phyloP scores from a whole-genome alignment of 2,329 filamentous ascomycete species.

The Fusarium poae region DNA sequence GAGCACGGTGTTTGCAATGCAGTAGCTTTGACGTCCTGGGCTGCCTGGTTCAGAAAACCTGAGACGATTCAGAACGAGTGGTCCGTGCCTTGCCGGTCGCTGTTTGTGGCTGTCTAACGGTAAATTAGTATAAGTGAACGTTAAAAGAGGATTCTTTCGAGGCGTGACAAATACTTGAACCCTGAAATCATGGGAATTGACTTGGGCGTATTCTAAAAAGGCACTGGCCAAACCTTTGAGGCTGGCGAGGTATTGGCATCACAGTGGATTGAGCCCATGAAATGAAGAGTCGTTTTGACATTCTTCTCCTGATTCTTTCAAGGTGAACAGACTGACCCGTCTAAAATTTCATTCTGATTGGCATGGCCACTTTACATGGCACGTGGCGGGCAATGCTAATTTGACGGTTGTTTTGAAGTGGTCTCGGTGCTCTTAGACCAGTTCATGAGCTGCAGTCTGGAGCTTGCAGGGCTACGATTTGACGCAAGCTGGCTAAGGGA shows the following conservation, averaged over 20 bases:
- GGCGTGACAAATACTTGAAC: constrained; percentile 3
- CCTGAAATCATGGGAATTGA: neutral
- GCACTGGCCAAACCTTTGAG: neutral
- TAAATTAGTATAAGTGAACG: constrained; percentile 8
- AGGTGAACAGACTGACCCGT: constrained; percentile 13
- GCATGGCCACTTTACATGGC: constrained; percentile 33
- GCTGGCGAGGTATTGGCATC: neutral
- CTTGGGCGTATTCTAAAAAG: neutral
- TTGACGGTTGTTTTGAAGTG: constrained; percentile 44
- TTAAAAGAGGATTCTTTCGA: neutral
- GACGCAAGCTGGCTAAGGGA: constrained; percentile 17
- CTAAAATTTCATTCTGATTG: constrained; percentile 40
- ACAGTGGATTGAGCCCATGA: neutral
- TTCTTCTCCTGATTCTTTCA: neutral
- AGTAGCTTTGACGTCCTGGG: constrained; percentile 15
- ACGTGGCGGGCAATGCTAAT: constrained; percentile 46
- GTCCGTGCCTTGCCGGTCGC: constrained; percentile 28
- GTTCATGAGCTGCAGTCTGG: constrained; percentile 27
- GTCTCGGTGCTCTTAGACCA: constrained; percentile 43
- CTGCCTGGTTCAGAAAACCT: constrained; percentile 5
- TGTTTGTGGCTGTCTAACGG: constrained; percentile 5
- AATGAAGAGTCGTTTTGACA: neutral
- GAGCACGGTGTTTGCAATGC: constrained; percentile 14
- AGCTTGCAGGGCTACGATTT: constrained; percentile 24
- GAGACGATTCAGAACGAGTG: constrained; percentile 32